Evolutionary conservation across 768 basidiomycete genomes (phyloP).

Genomic region (Agrocybe pediades): DNA sequence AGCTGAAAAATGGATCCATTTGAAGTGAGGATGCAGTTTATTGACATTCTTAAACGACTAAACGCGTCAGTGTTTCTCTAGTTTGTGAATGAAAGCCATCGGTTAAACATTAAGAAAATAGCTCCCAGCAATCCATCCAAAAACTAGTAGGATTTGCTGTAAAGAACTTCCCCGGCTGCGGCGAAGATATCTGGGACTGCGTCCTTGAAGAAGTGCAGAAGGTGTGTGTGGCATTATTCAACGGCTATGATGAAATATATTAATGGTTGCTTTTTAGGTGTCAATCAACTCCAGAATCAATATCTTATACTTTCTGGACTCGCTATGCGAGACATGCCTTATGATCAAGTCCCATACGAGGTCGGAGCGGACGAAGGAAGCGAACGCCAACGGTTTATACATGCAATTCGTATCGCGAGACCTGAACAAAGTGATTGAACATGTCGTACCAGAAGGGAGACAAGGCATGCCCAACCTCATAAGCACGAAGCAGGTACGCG

Average conservation of each 20-base stretch:
- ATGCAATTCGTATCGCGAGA: conserved; percentile 80
- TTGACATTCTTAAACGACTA: conserved; percentile 33
- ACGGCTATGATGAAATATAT: background rate
- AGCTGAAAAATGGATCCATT: conserved; percentile 34
- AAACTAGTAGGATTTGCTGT: conserved; percentile 85
- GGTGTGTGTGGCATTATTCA: conserved; percentile 42
- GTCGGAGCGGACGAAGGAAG: conserved; percentile 36
- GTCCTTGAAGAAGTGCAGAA: conserved; percentile 90
- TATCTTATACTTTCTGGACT: conserved; percentile 88
- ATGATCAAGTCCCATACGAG: conserved; percentile 62
- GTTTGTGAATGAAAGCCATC: background rate
- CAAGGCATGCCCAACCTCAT: conserved; percentile 86
- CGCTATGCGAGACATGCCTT: conserved; percentile 78
- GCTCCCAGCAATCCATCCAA: conserved; percentile 86
- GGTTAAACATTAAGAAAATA: conserved; percentile 34
- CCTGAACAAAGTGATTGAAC: conserved; percentile 73
- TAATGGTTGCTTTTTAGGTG: conserved; percentile 47
- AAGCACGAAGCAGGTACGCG: conserved; percentile 80
- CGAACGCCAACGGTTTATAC: conserved; percentile 55
- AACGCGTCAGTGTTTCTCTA: conserved; percentile 33
- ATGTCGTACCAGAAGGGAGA: conserved; percentile 87
- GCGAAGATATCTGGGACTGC: conserved; percentile 94
- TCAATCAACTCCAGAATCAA: conserved; percentile 92
- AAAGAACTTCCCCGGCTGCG: conserved; percentile 82
- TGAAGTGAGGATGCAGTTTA: conserved; percentile 41